Conservation (phyloP, 2,329 filamentous ascomycete species). For the Akanthomyces lecanii region DNA sequence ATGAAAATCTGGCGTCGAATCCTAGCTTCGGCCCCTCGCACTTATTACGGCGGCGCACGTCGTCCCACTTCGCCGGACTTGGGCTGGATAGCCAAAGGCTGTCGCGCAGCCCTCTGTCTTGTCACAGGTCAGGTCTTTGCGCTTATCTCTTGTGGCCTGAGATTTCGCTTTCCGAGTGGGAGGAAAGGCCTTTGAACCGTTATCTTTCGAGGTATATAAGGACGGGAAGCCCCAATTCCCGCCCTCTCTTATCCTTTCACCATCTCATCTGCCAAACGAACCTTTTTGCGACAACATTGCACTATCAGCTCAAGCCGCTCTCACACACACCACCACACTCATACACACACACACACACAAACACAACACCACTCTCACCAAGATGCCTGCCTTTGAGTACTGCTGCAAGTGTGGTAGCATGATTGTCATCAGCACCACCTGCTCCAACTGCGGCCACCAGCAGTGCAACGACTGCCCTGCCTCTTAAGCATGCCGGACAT, state of each 20-base stretch:
- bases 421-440: constrained; percentile 54
- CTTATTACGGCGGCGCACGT: not conserved
- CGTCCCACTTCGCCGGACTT: constrained; percentile 12
- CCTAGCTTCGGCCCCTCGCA: constrained; percentile 12
- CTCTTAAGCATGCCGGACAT: constrained; percentile 24
- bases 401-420: constrained; percentile 54
- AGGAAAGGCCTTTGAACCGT: not conserved
- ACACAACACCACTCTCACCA: constrained; percentile 18
- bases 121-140: not conserved
- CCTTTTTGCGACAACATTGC: not conserved
- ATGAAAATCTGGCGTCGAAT: constrained; percentile 9
- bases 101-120: constrained; percentile 2
- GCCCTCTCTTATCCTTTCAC: not conserved
- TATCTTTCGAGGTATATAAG: constrained; percentile 13
- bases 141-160: constrained; percentile 17
- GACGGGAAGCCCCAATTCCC: constrained; percentile 5
- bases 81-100: constrained; percentile 1
- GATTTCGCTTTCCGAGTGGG: constrained; percentile 6
- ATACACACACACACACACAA: constrained; percentile 14
- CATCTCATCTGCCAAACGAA: constrained; percentile 1
- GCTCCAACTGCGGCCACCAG: constrained; percentile 46
- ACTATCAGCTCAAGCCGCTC: not conserved
- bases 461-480: constrained; percentile 45
- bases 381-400: constrained; percentile 46
- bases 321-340: constrained; percentile 12